Conservation (phyloP, 495 filamentous ascomycete species). For the Penicillium herquei region DNA sequence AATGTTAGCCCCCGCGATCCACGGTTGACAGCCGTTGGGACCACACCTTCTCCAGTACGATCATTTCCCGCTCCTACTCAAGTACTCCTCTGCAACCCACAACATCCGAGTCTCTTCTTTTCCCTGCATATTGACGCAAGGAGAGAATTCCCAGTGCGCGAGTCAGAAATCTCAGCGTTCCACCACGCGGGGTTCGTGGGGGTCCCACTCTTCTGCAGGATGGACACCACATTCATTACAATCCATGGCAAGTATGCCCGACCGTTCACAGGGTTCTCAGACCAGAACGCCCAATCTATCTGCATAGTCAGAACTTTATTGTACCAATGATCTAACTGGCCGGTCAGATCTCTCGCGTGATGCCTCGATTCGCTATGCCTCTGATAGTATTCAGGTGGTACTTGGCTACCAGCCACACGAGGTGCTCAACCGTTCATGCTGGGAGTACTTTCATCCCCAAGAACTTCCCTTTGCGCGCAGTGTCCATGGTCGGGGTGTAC, state of each 20-base stretch:
- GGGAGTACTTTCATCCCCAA: slow-evolving; percentile 84
- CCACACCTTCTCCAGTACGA: slow-evolving; percentile 7
- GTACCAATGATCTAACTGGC: not conserved
- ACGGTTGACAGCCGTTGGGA: slow-evolving; percentile 20
- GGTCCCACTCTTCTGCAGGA: slow-evolving; percentile 35
- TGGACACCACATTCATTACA: slow-evolving; percentile 93
- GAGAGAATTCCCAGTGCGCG: not conserved
- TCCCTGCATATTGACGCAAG: not conserved
- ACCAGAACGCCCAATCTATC: not conserved
- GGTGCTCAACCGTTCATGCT: slow-evolving; percentile 73
- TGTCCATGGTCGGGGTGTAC: slow-evolving; percentile 69
- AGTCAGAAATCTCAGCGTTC: not conserved
- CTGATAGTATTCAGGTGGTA: slow-evolving; percentile 78
- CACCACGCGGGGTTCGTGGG: slow-evolving; percentile 10
- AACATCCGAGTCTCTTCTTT: not conserved
- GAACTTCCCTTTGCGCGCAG: slow-evolving; percentile 74
- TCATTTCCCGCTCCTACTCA: slow-evolving; percentile 2
- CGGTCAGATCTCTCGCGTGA: slow-evolving; percentile 66
- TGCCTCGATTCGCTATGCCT: slow-evolving; percentile 80
- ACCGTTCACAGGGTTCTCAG: not conserved
- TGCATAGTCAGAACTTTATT: not conserved
- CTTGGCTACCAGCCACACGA: slow-evolving; percentile 77
- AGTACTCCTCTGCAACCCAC: not conserved
- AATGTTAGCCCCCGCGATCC: slow-evolving; percentile 3
- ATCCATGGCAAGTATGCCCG: slow-evolving; percentile 69